These are phyloP conservation scores for Saccharomycopsis crataegensis DNA, from an alignment of 1,139 yeast genomes.

Conservation along the genomic window DNA sequence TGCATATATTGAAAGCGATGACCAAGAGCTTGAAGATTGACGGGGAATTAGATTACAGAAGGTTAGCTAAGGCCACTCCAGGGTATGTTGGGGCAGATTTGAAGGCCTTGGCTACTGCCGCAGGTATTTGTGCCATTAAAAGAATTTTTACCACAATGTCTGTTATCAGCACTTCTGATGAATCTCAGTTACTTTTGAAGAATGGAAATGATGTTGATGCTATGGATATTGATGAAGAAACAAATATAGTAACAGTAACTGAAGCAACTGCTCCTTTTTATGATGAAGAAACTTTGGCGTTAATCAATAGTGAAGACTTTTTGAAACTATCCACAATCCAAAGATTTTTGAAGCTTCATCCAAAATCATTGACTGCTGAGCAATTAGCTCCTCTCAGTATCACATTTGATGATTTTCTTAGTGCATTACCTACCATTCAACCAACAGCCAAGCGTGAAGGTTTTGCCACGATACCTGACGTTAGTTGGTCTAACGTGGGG, in stretches of 20 bases:
- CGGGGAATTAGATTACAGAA: constrained; percentile 62
- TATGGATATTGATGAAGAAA: constrained; percentile 39
- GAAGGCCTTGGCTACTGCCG: constrained; percentile 89
- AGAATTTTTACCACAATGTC: constrained; percentile 50
- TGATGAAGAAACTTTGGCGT: neutral
- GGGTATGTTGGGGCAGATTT: constrained; percentile 98
- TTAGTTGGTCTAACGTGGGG: constrained; percentile 92
- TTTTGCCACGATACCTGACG: constrained; percentile 97
- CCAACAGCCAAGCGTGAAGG: constrained; percentile 99
- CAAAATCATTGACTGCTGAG: constrained; percentile 66
- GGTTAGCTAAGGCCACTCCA: constrained; percentile 87
- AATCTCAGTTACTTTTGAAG: constrained; percentile 9
- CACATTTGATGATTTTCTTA: constrained; percentile 68
- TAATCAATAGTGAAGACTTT: constrained; percentile 11
- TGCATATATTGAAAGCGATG: constrained; percentile 70
- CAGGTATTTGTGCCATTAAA: constrained; percentile 91
- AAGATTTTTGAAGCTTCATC: constrained; percentile 64
- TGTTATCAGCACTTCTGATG: neutral
- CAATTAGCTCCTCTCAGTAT: constrained; percentile 73
- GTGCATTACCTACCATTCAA: constrained; percentile 87
- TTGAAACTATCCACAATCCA: constrained; percentile 57
- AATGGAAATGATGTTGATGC: constrained; percentile 16
- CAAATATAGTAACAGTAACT: constrained; percentile 9
- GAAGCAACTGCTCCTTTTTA: constrained; percentile 3
- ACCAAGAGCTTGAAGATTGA: constrained; percentile 56